Conservation (phyloP, 495 filamentous ascomycete species). For the Hypoxylon intermedium region DNA sequence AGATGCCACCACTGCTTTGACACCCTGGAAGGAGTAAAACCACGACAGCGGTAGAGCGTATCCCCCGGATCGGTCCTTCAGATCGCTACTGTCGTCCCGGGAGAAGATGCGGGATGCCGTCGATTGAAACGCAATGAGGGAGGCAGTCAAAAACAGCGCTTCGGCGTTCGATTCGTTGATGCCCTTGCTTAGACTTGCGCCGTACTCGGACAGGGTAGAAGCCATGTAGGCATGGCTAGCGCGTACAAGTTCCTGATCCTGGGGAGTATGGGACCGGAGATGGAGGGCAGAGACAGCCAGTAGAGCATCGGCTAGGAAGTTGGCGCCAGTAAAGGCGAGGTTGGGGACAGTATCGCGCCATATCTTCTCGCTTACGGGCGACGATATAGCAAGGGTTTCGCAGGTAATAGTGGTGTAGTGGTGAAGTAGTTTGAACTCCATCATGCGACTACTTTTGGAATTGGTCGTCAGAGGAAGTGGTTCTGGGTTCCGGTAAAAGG, state of each 20-base stretch:
- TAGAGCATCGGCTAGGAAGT: slow-evolving; percentile 62
- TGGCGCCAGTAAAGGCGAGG: slow-evolving; percentile 59
- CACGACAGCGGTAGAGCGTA: slow-evolving; percentile 61
- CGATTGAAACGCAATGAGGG: slow-evolving; percentile 65
- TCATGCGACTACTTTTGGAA: slow-evolving; percentile 50
- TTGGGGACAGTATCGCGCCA: slow-evolving; percentile 63
- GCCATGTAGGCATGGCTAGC: slow-evolving; percentile 66
- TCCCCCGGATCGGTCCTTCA: slow-evolving; percentile 34
- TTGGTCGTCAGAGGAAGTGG: slow-evolving; percentile 45
- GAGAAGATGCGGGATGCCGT: slow-evolving; percentile 62
- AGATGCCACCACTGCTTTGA: slow-evolving; percentile 59
- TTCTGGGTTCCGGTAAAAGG: slow-evolving; percentile 49
- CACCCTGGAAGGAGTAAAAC: slow-evolving; percentile 67
- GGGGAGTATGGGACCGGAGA: slow-evolving; percentile 54
- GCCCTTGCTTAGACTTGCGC: slow-evolving; percentile 54
- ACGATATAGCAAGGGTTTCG: slow-evolving; percentile 58
- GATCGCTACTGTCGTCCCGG: slow-evolving; percentile 48
- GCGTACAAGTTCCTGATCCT: slow-evolving; percentile 59
- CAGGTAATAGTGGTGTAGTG: slow-evolving; percentile 62
- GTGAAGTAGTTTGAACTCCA: slow-evolving; percentile 63
- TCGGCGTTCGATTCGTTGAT: slow-evolving; percentile 61
- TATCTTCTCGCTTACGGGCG: slow-evolving; percentile 55
- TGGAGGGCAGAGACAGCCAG: slow-evolving; percentile 65
- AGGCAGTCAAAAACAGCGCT: slow-evolving; percentile 60
- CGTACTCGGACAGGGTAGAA: slow-evolving; percentile 61